Evolutionary conservation across 768 basidiomycete species (phyloP), one percentile per base, ranked within the genome.

Genomic region (Rhodotorula babjevae): DNA sequence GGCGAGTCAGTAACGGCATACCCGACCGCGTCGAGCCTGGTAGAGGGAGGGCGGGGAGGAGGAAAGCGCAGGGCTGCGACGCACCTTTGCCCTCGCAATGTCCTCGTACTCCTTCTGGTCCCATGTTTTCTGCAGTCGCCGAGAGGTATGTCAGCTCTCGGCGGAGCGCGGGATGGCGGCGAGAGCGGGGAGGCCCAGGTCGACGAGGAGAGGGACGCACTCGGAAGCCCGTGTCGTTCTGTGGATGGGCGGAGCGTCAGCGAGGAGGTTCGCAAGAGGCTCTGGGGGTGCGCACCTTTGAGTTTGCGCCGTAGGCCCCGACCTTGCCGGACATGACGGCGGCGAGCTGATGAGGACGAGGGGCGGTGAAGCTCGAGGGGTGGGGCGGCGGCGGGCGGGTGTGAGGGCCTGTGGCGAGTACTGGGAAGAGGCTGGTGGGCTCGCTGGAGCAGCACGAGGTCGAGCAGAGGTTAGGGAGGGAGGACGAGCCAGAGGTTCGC

Each of bases 61-160:
- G 31, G 49, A 27, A 25, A 16, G 18, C n/a, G 40, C 36, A 31
- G 12, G 65, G n/a, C 3, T 66, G 3, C 59, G 44, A 68, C 77
- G 76, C 76, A 68, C 77, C 66, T 88, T 89, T 79, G 88, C 87
- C 80, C 87, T 88, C 18, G 93, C 94, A 68, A 86, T 86, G 79
- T 92, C 90, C 23, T 80, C 86, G 82, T 89, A 92, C 80, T 91
- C 91, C 79, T 93, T 89, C 82, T 93, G 92, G 84, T 96, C 90
- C 93, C 94, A 98, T 42, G 71, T 71, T 72, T 68, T 71, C 67
- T 67, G 60, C 33, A 36, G 14, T 4, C 5, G 23, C 5, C 9
- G 27, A 4, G 2, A 10, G 4, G 58, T 25, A 36, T 1, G 16
- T 60, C 49, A 65, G 55, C 40, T 15, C 11, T 46, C n/a, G 44